These are phyloP conservation scores for Chloridella minuta DNA, from an alignment of 352 stramenopile species.

Conservation along the genomic window DNA sequence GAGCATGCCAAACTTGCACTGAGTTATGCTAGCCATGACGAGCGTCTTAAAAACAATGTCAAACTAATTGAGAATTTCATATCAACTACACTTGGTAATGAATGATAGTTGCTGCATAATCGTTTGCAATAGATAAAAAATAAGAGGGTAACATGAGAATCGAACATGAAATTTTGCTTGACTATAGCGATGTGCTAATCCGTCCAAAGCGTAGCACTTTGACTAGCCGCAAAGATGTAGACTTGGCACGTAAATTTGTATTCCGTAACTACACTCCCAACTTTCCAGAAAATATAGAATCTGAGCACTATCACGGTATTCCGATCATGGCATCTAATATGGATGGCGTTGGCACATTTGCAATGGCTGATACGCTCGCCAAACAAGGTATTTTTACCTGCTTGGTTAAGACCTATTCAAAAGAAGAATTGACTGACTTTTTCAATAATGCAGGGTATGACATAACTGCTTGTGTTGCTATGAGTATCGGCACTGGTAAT, in stretches of 20 bases:
- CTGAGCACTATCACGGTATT: neutral
- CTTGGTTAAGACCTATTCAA: slow-evolving; percentile 51
- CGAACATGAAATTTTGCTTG: slow-evolving; percentile 47
- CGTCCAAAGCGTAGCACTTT: slow-evolving; percentile 54
- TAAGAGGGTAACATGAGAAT: too few species aligned
- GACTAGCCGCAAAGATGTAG: slow-evolving; percentile 43
- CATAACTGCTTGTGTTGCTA: slow-evolving; percentile 32
- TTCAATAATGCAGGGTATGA: slow-evolving; percentile 25
- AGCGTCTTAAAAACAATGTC: too few species aligned
- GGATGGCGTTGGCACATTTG: slow-evolving; percentile 55
- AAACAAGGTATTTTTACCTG: slow-evolving; percentile 46
- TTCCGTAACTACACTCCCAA: neutral
- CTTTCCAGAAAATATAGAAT: slow-evolving; percentile 10
- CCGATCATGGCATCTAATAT: slow-evolving; percentile 55
- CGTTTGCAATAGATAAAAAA: too few species aligned
- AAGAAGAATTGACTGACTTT: slow-evolving; percentile 25
- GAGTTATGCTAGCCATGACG: too few species aligned
- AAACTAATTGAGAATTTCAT: too few species aligned
- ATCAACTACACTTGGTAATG: too few species aligned
- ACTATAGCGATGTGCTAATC: slow-evolving; percentile 66
- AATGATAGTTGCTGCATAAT: too few species aligned
- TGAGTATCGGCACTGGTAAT: slow-evolving; percentile 33
- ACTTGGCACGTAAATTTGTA: slow-evolving; percentile 22
- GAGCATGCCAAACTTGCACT: too few species aligned
- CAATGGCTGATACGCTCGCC: slow-evolving; percentile 37